Conservation (phyloP, 2,329 filamentous ascomycete species). For the Colletotrichum gloeosporioides region DNA sequence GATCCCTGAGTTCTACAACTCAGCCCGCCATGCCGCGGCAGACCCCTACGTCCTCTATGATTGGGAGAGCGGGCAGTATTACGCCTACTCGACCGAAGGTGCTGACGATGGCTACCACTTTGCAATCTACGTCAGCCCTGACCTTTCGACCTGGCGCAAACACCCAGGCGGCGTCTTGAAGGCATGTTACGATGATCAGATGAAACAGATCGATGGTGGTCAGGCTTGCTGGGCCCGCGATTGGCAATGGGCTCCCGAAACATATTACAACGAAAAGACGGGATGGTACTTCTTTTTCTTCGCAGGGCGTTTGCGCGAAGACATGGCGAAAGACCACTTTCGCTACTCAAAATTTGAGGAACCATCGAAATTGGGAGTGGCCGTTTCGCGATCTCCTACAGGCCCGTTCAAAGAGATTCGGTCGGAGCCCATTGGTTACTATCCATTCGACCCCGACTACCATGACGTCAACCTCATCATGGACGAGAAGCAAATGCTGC, state of each 20-base stretch:
- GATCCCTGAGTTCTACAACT: slow-evolving; percentile 36
- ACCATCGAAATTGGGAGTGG: slow-evolving; percentile 39
- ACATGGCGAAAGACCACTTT: slow-evolving; percentile 36
- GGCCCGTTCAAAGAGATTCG: slow-evolving; percentile 38
- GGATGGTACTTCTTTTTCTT: slow-evolving; percentile 44
- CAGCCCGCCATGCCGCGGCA: slow-evolving; percentile 34
- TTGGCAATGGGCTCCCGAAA: slow-evolving; percentile 42
- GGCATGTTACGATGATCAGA: slow-evolving; percentile 34
- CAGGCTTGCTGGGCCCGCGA: slow-evolving; percentile 41
- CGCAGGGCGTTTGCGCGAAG: slow-evolving; percentile 35
- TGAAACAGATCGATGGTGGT: slow-evolving; percentile 31
- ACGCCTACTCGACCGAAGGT: slow-evolving; percentile 40
- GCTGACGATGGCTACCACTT: slow-evolving; percentile 36
- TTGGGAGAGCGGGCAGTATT: slow-evolving; percentile 33
- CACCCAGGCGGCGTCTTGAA: slow-evolving; percentile 36
- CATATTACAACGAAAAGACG: slow-evolving; percentile 38
- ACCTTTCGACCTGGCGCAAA: slow-evolving; percentile 39
- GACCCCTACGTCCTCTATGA: slow-evolving; percentile 38
- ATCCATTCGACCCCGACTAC: slow-evolving; percentile 39
- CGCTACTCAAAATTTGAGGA: slow-evolving; percentile 39
- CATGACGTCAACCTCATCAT: slow-evolving; percentile 42
- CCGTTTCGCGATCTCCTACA: slow-evolving; percentile 37
- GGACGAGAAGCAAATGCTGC: slow-evolving; percentile 38
- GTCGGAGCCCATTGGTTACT: slow-evolving; percentile 36
- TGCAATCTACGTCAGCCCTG: slow-evolving; percentile 39